These are phyloP conservation scores for Corymbia citriodora DNA, from an alignment of 441 rosid species.

Conservation along the genomic window DNA sequence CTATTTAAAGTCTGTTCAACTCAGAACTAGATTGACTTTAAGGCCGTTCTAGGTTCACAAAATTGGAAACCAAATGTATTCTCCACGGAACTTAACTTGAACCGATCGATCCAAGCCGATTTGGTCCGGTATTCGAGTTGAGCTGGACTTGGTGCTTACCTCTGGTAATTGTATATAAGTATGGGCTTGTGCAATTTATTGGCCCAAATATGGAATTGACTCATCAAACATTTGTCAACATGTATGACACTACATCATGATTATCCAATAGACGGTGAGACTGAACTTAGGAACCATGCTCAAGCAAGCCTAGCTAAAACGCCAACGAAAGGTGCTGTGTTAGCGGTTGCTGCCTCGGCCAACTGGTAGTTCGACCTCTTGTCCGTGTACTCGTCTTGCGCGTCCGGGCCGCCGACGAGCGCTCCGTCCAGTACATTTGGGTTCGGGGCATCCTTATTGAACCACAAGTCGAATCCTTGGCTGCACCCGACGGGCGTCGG, in stretches of 20 bases:
- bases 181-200: not conserved
- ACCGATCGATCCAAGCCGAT: not conserved
- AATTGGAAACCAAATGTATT: not conserved
- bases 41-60: not conserved
- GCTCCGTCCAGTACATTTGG: constrained; percentile 39
- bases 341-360: constrained; percentile 28
- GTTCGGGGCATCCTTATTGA: constrained; percentile 26
- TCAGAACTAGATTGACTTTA: too few relatives aligned
- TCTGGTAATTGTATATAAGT: not conserved
- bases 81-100: not conserved
- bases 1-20: fast-evolving
- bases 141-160: not conserved
- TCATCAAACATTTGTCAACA: not conserved
- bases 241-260: not conserved
- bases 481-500: constrained; percentile 8
- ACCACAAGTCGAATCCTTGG: constrained; percentile 23
- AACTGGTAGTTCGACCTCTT: constrained; percentile 19
- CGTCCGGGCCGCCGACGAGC: constrained; percentile 48
- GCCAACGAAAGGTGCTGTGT: constrained; percentile 37
- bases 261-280: not conserved
- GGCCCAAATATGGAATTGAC: not conserved
- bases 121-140: not conserved
- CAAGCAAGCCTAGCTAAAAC: constrained; percentile 36
- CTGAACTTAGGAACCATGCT: not conserved
- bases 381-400: constrained; percentile 27